Conservation (phyloP, 2,329 filamentous ascomycete species). For the Triangularia verruculosa region DNA sequence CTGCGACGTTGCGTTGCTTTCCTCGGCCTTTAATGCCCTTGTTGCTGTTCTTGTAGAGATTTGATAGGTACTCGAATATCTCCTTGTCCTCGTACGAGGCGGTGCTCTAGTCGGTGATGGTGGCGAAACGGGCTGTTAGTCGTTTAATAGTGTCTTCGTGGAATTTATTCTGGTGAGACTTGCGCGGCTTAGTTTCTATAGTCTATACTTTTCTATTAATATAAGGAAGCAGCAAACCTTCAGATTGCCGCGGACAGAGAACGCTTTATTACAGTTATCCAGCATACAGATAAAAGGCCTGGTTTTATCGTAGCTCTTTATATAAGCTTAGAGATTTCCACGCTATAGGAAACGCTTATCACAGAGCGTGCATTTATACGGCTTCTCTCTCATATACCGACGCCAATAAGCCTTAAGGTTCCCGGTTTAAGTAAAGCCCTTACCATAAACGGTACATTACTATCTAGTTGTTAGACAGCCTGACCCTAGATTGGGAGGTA, state of each 20-base stretch:
- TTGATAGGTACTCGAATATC: conserved; percentile 79
- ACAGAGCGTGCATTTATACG: conserved; percentile 76
- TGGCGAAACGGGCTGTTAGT: conserved; percentile 70
- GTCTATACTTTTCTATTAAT: not conserved
- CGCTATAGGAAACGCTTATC: conserved; percentile 80
- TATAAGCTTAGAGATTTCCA: conserved; percentile 81
- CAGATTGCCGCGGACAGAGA: conserved; percentile 87
- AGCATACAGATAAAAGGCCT: conserved; percentile 81
- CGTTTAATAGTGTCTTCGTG: conserved; percentile 69
- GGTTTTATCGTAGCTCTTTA: conserved; percentile 71
- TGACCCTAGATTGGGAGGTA: not conserved
- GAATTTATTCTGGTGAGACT: conserved; percentile 94
- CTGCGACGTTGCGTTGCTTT: conserved; percentile 68
- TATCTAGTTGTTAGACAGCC: conserved; percentile 32
- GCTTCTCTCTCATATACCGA: conserved; percentile 82
- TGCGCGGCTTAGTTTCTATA: conserved; percentile 14
- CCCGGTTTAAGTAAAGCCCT: conserved; percentile 82
- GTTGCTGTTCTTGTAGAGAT: conserved; percentile 96
- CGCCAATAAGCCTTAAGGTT: conserved; percentile 89
- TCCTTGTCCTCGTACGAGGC: conserved; percentile 69
- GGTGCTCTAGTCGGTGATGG: conserved; percentile 56
- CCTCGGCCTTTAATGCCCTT: conserved; percentile 97
- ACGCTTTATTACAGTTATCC: conserved; percentile 81
- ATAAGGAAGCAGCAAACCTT: conserved; percentile 61
- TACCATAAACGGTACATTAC: conserved; percentile 71